Conservation (phyloP, 805 yeast species). For the Hyphopichia homilentoma region DNA sequence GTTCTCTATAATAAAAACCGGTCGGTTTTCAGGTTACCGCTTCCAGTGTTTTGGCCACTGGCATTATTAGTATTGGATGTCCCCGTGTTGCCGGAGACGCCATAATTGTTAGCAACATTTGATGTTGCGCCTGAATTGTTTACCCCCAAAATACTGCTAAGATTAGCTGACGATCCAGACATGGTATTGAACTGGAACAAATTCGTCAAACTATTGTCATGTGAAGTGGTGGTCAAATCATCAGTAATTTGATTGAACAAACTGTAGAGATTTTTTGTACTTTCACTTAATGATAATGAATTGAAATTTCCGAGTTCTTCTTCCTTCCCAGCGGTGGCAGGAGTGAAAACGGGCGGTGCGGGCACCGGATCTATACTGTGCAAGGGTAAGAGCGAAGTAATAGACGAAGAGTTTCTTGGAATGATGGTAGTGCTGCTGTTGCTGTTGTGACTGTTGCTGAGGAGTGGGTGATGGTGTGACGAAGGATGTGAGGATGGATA, state of each 20-base stretch:
- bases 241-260: constrained; percentile 25
- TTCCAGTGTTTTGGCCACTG: too few relatives aligned
- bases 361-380: constrained; percentile 7
- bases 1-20: too few relatives aligned
- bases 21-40: too few relatives aligned
- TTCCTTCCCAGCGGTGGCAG: constrained; percentile 8
- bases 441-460: too few relatives aligned
- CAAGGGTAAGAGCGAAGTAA: constrained; percentile 1
- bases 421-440: neutral
- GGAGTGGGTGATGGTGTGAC: too few relatives aligned
- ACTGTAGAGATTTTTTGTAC: constrained; percentile 27
- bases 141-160: too few relatives aligned
- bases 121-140: too few relatives aligned
- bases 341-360: constrained; percentile 11
- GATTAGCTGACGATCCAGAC: too few relatives aligned
- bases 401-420: neutral
- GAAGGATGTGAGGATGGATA: too few relatives aligned
- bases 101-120: too few relatives aligned
- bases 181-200: constrained; percentile 18
- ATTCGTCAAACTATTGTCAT: constrained; percentile 17
- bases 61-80: too few relatives aligned
- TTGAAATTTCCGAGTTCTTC: constrained; percentile 7
- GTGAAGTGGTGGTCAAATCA: constrained; percentile 14
- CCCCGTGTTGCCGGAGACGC: too few relatives aligned
- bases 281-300: constrained; percentile 19